phyloP scores from a whole-genome alignment of 2,329 filamentous ascomycete species.

The Aspergillus novoparasiticus region DNA sequence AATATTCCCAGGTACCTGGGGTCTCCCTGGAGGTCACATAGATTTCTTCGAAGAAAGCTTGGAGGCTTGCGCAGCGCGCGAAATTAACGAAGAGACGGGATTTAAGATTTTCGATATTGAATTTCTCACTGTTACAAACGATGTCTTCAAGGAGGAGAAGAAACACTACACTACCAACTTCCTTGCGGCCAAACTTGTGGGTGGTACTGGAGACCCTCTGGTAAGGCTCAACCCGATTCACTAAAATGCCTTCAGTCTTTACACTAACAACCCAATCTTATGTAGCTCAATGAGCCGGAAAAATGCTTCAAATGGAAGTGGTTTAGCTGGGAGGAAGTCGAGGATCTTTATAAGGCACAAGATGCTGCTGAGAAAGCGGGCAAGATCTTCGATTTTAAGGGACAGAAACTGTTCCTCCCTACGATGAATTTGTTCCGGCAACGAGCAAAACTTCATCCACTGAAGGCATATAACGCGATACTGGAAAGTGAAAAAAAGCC shows the following conservation, averaged over 20 bases:
- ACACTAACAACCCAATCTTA: neutral
- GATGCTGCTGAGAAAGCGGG: conserved; percentile 4
- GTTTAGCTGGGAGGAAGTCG: conserved; percentile 53
- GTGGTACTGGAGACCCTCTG: conserved; percentile 54
- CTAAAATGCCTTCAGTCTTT: neutral
- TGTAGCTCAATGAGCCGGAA: conserved; percentile 46
- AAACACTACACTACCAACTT: conserved; percentile 79
- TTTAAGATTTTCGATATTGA: conserved; percentile 56
- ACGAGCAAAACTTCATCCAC: conserved; percentile 8
- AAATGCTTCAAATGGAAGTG: conserved; percentile 61
- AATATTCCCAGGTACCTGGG: conserved; percentile 57
- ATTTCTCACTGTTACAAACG: conserved; percentile 67
- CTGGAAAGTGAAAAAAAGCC: too few species aligned
- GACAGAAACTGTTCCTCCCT: conserved; percentile 16
- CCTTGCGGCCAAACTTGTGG: conserved; percentile 56
- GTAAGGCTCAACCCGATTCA: conserved; percentile 44
- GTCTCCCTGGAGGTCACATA: conserved; percentile 74
- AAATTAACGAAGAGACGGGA: conserved; percentile 71
- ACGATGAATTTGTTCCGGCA: conserved; percentile 18
- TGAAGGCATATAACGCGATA: neutral
- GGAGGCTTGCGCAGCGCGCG: conserved; percentile 65
- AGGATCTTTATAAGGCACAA: conserved; percentile 1
- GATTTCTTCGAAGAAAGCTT: conserved; percentile 64
- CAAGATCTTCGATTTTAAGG: neutral
- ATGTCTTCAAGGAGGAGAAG: conserved; percentile 59